Conservation (phyloP, 768 basidiomycete genomes). For the Kwoniella sp. region DNA sequence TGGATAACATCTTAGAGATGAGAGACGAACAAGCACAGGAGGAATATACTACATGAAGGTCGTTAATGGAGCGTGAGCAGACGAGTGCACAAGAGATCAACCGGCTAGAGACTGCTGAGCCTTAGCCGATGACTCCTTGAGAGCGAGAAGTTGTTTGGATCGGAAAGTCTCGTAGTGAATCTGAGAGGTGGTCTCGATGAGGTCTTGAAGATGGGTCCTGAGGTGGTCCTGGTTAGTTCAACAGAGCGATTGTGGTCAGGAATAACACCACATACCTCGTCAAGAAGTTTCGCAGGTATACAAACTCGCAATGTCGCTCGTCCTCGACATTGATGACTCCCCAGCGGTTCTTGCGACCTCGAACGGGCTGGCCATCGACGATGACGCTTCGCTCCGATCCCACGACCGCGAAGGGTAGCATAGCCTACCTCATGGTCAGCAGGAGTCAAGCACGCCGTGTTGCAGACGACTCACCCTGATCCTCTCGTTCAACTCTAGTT, state of each 20-base stretch:
- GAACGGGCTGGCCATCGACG: slow-evolving; percentile 90
- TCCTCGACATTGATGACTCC: slow-evolving; percentile 98
- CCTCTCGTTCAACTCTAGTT: slow-evolving; percentile 77
- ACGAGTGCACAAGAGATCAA: background rate
- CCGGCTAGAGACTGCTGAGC: slow-evolving; percentile 23
- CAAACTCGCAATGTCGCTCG: slow-evolving; percentile 94
- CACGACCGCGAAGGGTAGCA: slow-evolving; percentile 94
- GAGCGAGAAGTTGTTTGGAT: slow-evolving; percentile 90
- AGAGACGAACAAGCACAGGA: background rate
- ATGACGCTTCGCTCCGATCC: slow-evolving; percentile 95
- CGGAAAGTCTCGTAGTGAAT: slow-evolving; percentile 99
- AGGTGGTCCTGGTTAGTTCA: background rate
- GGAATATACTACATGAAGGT: slow-evolving; percentile 3
- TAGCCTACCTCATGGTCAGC: slow-evolving; percentile 65
- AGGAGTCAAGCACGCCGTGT: background rate
- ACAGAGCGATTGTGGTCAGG: background rate
- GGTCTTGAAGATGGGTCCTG: slow-evolving; percentile 93
- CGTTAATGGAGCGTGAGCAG: background rate
- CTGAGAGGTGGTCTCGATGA: slow-evolving; percentile 98
- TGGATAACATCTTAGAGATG: too few species aligned
- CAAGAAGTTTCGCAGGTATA: slow-evolving; percentile 94
- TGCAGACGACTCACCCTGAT: slow-evolving; percentile 85
- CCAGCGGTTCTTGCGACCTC: slow-evolving; percentile 96
- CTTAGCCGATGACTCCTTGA: slow-evolving; percentile 80
- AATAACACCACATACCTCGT: slow-evolving; percentile 59